These are phyloP conservation scores for Skeletonema marinoi DNA, from an alignment of 108 stramenopile genomes.

Conservation along the genomic window DNA sequence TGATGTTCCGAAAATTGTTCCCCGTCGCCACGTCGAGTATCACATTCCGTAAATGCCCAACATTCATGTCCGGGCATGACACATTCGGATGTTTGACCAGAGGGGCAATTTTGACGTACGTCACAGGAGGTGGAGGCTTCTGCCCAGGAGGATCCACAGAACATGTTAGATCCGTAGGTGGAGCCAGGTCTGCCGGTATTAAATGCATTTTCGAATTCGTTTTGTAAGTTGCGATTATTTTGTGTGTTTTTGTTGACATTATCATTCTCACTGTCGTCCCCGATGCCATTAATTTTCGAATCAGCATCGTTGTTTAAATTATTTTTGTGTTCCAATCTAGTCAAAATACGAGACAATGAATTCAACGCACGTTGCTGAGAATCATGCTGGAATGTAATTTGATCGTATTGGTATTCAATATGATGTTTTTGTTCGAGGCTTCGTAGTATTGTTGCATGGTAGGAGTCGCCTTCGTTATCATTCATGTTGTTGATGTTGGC, in stretches of 20 bases:
- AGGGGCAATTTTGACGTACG: conserved; percentile 46
- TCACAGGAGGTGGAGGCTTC: conserved; percentile 46
- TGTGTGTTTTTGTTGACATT: background rate
- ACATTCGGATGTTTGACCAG: conserved; percentile 42
- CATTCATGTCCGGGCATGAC: conserved; percentile 47
- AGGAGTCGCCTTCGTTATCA: background rate
- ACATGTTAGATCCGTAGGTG: conserved; percentile 48
- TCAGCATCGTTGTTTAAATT: background rate
- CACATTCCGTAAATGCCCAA: conserved; percentile 53
- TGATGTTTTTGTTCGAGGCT: conserved; percentile 32
- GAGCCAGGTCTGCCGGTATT: conserved; percentile 6
- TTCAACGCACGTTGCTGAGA: background rate
- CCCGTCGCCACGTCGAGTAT: conserved; percentile 41
- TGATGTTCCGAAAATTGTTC: conserved; percentile 38
- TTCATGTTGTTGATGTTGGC: background rate
- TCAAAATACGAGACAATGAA: background rate
- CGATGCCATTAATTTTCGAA: background rate
- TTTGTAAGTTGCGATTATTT: conserved; percentile 29
- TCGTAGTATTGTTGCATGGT: conserved; percentile 29
- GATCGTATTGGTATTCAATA: conserved; percentile 33
- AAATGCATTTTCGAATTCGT: conserved; percentile 33
- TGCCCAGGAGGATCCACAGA: conserved; percentile 43
- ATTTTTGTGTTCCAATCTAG: background rate
- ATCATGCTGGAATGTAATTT: conserved; percentile 1
- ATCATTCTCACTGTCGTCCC: background rate